Evolutionary conservation across 2,329 filamentous ascomycete species (phyloP).

Genomic region (Hypoxylon sp.): DNA sequence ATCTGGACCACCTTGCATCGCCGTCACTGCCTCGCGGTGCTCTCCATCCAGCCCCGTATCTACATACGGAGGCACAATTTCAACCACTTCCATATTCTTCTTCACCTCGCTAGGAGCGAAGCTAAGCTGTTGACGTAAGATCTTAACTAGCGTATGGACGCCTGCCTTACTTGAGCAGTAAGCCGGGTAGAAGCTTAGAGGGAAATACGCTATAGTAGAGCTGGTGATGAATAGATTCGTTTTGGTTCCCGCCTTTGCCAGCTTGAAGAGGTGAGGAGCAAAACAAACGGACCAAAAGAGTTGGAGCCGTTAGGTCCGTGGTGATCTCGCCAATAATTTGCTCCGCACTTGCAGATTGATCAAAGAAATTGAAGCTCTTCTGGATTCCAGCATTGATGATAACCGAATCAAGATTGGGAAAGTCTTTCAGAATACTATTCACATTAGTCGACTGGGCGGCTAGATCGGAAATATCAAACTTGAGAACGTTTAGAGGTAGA

Average conservation of each 20-base stretch:
- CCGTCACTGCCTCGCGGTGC: slow-evolving; percentile 44
- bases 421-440: slow-evolving; percentile 16
- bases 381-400: slow-evolving; percentile 54
- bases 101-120: slow-evolving; percentile 28
- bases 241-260: slow-evolving; percentile 34
- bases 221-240: slow-evolving; percentile 52
- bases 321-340: slow-evolving; percentile 39
- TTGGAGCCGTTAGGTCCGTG: slow-evolving; percentile 44
- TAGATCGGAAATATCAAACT: slow-evolving; percentile 36
- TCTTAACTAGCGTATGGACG: slow-evolving; percentile 51
- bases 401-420: slow-evolving; percentile 52
- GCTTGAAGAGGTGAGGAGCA: slow-evolving; percentile 48
- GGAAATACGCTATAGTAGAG: slow-evolving; percentile 52
- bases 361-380: slow-evolving; percentile 46
- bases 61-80: slow-evolving; percentile 57
- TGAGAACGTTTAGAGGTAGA: background rate
- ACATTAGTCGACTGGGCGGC: slow-evolving; percentile 36
- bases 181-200: slow-evolving; percentile 51
- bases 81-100: slow-evolving; percentile 53
- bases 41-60: slow-evolving; percentile 55
- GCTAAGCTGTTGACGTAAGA: slow-evolving; percentile 50
- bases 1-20: slow-evolving; percentile 45
- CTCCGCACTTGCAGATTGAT: slow-evolving; percentile 48
- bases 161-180: slow-evolving; percentile 56
- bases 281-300: slow-evolving; percentile 51